A percentile compares a stretch with the other conserved stretches of the same genome.
These are phyloP conservation scores for Wickerhamomyces queroliae DNA, from an alignment of 805 yeast species.

Conservation along the genomic window DNA sequence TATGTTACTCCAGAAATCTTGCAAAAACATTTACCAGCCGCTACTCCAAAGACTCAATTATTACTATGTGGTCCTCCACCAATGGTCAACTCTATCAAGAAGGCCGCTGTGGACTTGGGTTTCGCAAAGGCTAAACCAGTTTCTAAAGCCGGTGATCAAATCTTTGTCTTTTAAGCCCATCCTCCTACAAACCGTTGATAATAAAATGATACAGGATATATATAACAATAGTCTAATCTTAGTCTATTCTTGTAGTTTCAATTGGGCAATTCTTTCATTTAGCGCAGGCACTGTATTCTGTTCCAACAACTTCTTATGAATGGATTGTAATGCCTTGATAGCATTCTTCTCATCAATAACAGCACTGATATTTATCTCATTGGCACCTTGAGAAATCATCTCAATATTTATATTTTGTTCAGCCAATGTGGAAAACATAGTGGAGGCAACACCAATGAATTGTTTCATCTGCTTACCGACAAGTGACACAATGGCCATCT, in stretches of 20 bases:
- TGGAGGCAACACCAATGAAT: constrained; percentile 93
- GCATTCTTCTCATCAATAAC: constrained; percentile 84
- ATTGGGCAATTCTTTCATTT: constrained; percentile 39
- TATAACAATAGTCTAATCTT: not conserved
- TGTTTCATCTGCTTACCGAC: constrained; percentile 98
- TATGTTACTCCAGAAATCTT: constrained; percentile 74
- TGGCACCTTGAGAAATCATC: constrained; percentile 98
- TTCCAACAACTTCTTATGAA: constrained; percentile 73
- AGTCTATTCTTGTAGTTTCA: constrained; percentile 30
- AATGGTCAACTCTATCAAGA: constrained; percentile 81
- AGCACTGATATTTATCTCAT: constrained; percentile 94
- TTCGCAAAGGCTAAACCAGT: constrained; percentile 83
- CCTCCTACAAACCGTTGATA: not conserved
- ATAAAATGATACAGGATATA: not conserved
- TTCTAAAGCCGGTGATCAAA: constrained; percentile 84
- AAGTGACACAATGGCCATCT: constrained; percentile 86
- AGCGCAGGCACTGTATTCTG: constrained; percentile 26
- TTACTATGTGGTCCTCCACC: constrained; percentile 94
- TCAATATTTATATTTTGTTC: constrained; percentile 90
- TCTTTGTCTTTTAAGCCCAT: constrained; percentile 63
- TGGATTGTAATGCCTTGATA: constrained; percentile 76
- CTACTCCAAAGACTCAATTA: constrained; percentile 57
- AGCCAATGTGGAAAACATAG: constrained; percentile 92
- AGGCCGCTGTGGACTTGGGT: constrained; percentile 68
- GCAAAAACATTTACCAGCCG: constrained; percentile 54